phyloP scores from a whole-genome alignment of 176 grass and related monocot genomes.

The Pontederia crassipes region DNA sequence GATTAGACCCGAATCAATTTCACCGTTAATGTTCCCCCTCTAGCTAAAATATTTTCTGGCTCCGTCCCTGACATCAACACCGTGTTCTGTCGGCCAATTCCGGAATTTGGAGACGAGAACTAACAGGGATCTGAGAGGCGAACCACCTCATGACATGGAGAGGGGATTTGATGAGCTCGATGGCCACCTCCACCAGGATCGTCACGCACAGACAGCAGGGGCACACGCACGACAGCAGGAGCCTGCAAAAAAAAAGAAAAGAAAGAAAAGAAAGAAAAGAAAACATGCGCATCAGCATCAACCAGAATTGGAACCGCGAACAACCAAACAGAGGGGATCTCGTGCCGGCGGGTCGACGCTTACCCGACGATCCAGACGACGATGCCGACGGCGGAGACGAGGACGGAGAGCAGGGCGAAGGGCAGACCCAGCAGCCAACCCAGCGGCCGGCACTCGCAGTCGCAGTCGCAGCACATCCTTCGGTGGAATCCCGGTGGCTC shows the following conservation, averaged over 20 bases:
- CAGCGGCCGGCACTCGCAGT: conserved; percentile 39
- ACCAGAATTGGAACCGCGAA: background rate
- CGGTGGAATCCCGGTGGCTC: too few species aligned
- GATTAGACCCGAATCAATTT: too few species aligned
- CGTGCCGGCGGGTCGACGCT: background rate
- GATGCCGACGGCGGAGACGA: conserved; percentile 54
- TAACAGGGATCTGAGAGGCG: conserved; percentile 63
- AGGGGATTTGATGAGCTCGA: conserved; percentile 62
- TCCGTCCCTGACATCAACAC: too few species aligned
- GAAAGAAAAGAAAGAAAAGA: conserved; percentile 38
- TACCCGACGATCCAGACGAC: conserved; percentile 63
- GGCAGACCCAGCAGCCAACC: conserved; percentile 49
- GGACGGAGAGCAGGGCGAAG: conserved; percentile 51
- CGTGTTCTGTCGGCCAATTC: too few species aligned
- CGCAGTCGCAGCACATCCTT: conserved; percentile 33
- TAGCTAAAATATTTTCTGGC: too few species aligned
- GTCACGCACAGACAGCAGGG: conserved; percentile 69
- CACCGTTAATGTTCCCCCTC: too few species aligned
- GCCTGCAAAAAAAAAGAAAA: conserved; percentile 34
- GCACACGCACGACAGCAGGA: conserved; percentile 68
- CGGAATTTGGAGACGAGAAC: too few species aligned
- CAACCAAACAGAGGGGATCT: background rate
- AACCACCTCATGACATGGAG: conserved; percentile 76
- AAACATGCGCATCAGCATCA: conserved; percentile 17
- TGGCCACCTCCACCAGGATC: conserved; percentile 49